These are phyloP conservation scores for Gaeumannomyces sp. DNA, from an alignment of 2,329 filamentous ascomycete species.

Conservation along the genomic window DNA sequence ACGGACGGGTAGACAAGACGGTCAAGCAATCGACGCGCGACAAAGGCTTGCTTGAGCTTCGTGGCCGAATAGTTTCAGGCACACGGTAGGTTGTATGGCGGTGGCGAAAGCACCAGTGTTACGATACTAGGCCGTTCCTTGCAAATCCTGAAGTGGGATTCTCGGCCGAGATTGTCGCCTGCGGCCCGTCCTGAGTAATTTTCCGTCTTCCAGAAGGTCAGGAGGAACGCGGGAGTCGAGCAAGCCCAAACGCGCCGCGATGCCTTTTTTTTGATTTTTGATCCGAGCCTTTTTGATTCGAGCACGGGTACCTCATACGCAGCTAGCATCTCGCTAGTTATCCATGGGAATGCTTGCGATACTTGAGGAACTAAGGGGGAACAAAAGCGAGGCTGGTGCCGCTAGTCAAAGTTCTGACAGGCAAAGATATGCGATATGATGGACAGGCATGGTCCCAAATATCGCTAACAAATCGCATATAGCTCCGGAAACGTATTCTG, in stretches of 20 bases:
- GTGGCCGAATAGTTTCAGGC: neutral
- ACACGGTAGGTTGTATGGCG: neutral
- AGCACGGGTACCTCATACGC: neutral
- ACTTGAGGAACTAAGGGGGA: neutral
- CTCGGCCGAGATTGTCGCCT: too few relatives aligned
- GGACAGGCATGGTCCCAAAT: neutral
- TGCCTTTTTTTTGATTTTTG: too few relatives aligned
- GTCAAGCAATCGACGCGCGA: too few relatives aligned
- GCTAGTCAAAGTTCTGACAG: neutral
- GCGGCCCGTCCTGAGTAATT: neutral
- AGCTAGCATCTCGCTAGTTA: neutral
- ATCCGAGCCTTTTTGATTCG: neutral
- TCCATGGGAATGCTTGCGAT: neutral
- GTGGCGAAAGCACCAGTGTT: neutral
- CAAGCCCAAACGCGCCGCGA: too few relatives aligned
- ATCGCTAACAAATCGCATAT: neutral
- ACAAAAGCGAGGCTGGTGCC: neutral
- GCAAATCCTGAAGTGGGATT: too few relatives aligned
- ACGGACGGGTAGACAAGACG: neutral
- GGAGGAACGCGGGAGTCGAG: neutral
- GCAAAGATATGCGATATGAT: neutral
- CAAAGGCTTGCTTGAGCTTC: neutral
- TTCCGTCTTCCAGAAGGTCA: neutral
- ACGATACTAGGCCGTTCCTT: too few relatives aligned
- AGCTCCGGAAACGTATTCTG: neutral